Base-by-base conservation (phyloP, 768 basidiomycete species). In the Collybia mongolica region DNA sequence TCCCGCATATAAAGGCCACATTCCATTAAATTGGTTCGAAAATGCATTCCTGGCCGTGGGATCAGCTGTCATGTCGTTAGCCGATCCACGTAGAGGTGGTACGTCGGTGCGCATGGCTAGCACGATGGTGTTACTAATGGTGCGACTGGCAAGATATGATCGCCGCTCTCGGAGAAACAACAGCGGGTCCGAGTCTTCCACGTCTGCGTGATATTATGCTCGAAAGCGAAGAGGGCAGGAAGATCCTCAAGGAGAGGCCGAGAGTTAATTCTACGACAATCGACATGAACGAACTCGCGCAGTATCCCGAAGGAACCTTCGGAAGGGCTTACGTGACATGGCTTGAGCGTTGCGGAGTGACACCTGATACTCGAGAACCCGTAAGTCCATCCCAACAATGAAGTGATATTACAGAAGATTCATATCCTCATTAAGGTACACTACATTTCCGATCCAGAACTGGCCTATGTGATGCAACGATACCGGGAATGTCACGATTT, bases 401-500 rank as follows among this genome's bases (percentile, higher is more conserved):
- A 18, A n/a, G 17, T 15, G 14, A 18, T 5, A 19, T 11, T 37
- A 40, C 24, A 18, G 39, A 19, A 43, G 50, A 53, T 47, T 53
- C 22, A 32, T 51, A 37, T 53, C 48, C 26, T 28, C 28, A 17
- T 48, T 20, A 60, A 98, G 95, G 95, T 97, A 5, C 90, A 87
- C 56, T 98, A 98, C 62, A 87, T 98, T 49, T 82, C 89, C 62
- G 93, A 98, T 61, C 93, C 94, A 2, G 95, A 97, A 61, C 81
- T 97, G 9, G 97, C 97, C 20, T 98, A 97, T 67, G 90, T 98
- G 48, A 93, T 99, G 89, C 92, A 95, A 58, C 87, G 96, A 44
- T 99, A 98, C 66, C 87, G 96, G 20, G 95, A 99, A 71, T 96
- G 90, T 55, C 97, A 99, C 69, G 96, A 99, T 70, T 88, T 98